Evolutionary conservation across 805 yeast species (phyloP).

Genomic region (Debaryomyces hansenii): DNA sequence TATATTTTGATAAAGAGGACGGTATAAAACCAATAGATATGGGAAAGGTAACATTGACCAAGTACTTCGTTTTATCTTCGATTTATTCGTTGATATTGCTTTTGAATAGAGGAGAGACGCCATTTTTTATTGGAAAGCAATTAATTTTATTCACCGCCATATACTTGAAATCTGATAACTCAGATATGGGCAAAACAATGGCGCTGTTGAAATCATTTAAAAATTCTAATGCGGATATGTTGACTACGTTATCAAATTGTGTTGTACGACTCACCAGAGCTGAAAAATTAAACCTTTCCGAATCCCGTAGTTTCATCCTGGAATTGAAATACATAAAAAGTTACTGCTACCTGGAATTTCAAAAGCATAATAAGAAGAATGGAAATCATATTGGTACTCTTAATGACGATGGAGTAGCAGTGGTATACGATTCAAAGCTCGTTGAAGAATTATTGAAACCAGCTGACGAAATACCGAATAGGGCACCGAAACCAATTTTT

Average conservation of each 20-base stretch:
- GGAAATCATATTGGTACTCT: neutral
- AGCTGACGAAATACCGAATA: neutral
- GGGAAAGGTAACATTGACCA: constrained; percentile 4
- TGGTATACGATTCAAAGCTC: neutral
- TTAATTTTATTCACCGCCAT: constrained; percentile 22
- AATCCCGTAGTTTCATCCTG: neutral
- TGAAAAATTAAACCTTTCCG: neutral
- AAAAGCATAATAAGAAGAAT: neutral
- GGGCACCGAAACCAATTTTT: neutral
- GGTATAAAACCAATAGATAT: constrained; percentile 1
- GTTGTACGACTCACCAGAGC: constrained; percentile 20
- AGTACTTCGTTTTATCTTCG: constrained; percentile 14
- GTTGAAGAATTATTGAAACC: neutral
- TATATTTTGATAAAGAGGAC: constrained; percentile 13
- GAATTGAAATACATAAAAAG: neutral
- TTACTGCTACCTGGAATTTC: neutral
- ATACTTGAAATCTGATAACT: constrained; percentile 14
- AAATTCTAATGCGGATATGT: constrained; percentile 14
- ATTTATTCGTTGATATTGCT: constrained; percentile 15
- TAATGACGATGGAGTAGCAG: neutral
- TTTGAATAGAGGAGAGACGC: constrained; percentile 29
- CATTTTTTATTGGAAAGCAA: constrained; percentile 21
- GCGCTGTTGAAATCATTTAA: constrained; percentile 19
- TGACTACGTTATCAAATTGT: constrained; percentile 18
- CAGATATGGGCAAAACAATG: constrained; percentile 15